Evolutionary conservation across 78 protist species (phyloP), one percentile per base, ranked within the genome.

Genomic region (Dictyostelium intermedium): DNA sequence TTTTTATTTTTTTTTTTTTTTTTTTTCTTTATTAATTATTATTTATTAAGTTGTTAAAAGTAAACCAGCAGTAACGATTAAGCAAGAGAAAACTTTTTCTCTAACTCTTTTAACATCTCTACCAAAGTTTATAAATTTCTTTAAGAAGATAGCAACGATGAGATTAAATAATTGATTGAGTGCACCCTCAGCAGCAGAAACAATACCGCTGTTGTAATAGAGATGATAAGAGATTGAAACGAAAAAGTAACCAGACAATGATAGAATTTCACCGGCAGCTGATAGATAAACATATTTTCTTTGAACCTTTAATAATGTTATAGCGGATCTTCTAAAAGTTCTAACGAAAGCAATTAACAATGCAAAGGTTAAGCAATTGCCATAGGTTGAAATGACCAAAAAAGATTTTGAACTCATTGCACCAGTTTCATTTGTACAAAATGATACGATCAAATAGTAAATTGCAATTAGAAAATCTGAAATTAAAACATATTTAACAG

Each of bases 191-290:
- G 93, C 83, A 14, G 93, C 93, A 0, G 78, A 53, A 8, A 87
- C 93, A 8, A 87, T 76, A 45, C 93, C 93, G 63, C 93, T 79
- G n/a, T 87, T 87, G 18, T 87, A 87, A 30, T 78, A 87, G 16
- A 87, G 80, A 32, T 87, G 93, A 35, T 87, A 87, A 1, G 93
- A 87, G 3, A 87, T 87, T 43, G 93, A 87, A 14, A 87, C 93
- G 8, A 87, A 77, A 45, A 87, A 87, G 66, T 87, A 87, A 14
- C 93, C 93, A 16, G 83, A 27, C 2, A 87, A 14, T 0, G 93
- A 87, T 4, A 87, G 25, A 3, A 79, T n/a, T 45, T 87, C 85
- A 11, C 93, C 93, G 11, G 70, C 13, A 0, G 85, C 78, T 10
- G 85, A 72, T 14, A 87, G 30, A 11, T 77, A 18, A 37, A 87